Evolutionary conservation across 495 filamentous ascomycete species (phyloP).

Genomic region (Neurospora pannonica): DNA sequence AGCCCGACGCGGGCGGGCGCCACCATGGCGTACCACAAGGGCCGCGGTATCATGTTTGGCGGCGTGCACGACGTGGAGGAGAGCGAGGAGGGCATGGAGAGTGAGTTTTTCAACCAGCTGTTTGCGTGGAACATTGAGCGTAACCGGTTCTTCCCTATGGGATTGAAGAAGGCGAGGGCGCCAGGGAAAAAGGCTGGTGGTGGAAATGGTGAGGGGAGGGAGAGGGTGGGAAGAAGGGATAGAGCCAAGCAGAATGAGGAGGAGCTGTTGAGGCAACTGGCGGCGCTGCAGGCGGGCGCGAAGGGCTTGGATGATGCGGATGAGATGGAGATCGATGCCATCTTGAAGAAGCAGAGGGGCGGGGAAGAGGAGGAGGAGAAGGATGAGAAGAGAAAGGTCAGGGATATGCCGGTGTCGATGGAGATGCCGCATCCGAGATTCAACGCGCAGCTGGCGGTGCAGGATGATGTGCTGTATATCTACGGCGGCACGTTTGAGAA

Average conservation of each 20-base stretch:
- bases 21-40: conserved; percentile 88
- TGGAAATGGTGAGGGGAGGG: conserved; percentile 31
- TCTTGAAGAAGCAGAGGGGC: background rate
- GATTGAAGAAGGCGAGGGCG: conserved; percentile 58
- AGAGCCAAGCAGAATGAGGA: conserved; percentile 79
- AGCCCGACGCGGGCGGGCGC: conserved; percentile 75
- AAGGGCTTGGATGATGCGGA: conserved; percentile 40
- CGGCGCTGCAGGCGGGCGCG: conserved; percentile 50
- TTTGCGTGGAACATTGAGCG: conserved; percentile 90
- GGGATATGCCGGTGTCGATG: conserved; percentile 50
- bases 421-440: conserved; percentile 83
- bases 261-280: conserved; percentile 76
- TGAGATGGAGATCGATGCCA: conserved; percentile 43
- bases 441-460: conserved; percentile 80
- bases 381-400: conserved; percentile 33
- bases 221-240: conserved; percentile 46
- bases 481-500: conserved; percentile 94
- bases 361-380: conserved; percentile 33
- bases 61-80: conserved; percentile 92
- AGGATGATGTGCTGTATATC: conserved; percentile 84
- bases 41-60: conserved; percentile 85
- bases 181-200: conserved; percentile 45
- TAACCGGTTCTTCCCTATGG: conserved; percentile 83
- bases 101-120: conserved; percentile 85
- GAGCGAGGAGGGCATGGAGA: conserved; percentile 90